Conservation (phyloP, 441 rosid genomes). For the Theobroma grandiflorum region DNA sequence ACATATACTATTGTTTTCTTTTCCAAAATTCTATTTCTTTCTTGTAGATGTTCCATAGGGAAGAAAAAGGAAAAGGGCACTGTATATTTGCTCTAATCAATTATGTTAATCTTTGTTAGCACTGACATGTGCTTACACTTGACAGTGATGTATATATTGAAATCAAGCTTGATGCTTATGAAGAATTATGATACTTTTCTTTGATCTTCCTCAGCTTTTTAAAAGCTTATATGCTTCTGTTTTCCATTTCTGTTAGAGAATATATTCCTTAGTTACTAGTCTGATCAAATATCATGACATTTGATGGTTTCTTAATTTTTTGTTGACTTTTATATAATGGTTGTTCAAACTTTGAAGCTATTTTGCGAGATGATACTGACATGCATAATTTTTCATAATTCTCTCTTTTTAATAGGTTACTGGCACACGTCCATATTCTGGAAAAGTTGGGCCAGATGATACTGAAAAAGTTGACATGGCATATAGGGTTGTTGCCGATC, state of each 20-base stretch:
- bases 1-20: background rate
- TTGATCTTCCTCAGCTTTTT: background rate
- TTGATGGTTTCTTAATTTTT: background rate
- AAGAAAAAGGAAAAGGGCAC: background rate
- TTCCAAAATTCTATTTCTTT: background rate
- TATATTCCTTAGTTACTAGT: conserved; percentile 7
- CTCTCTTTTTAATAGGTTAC: conserved; percentile 59
- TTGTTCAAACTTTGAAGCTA: background rate
- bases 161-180: conserved; percentile 2
- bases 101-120: background rate
- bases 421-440: conserved; percentile 86
- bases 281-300: background rate
- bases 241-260: conserved; percentile 2
- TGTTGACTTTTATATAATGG: background rate
- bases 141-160: background rate
- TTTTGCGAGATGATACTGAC: no score
- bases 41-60: conserved; percentile 4
- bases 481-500: conserved; percentile 98
- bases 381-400: background rate
- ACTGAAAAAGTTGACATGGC: conserved; percentile 93
- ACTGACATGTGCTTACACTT: background rate
- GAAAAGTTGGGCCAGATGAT: conserved; percentile 94
- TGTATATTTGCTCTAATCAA: background rate
- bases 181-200: background rate
- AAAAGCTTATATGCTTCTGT: background rate